Base-by-base conservation (phyloP, 306 rosid species). In the Vigna unguiculata region DNA sequence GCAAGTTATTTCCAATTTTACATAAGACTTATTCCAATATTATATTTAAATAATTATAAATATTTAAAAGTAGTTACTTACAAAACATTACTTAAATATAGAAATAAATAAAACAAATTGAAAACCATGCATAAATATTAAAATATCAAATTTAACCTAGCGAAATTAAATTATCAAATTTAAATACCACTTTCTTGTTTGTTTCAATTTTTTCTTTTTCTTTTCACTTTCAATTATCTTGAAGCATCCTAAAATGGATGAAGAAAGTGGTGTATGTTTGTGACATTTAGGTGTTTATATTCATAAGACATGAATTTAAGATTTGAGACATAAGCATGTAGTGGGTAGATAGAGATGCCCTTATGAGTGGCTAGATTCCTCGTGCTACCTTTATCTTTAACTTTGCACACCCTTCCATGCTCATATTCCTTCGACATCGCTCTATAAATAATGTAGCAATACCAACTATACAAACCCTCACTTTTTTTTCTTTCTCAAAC, bases 351-450 rank as follows among this genome's bases (percentile, higher is more conserved):
- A 66, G 67, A 73, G 71, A 62, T 74, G 65, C 79, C 62, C 28
- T 71, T 69, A 69, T 53, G 78, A 72, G 78, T 86, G 81, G 85
- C 75, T 77, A 81, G 86, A 87, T 87, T 87, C 91, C 60, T 45
- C 83, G 38, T 81, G 74, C 69, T 54, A 41, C 79, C 75, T 83
- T 71, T 82, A n/a, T 59, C 72, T 40, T 68, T 68, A 72, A 78
- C 70, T 84, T 79, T 68, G 63, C 79, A 80, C 84, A 75, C 83
- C 75, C 81, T 74, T 82, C 74, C 82, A 70, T 77, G 82, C 79
- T 83, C 86, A 86, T 78, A 78, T 78, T 76, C 82, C 68, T 41
- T 72, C 80, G 79, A 63, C 83, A 81, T 36, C 58, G 79, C 49
- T 43, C 76, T 69, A 66, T 76, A 69, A 66, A 78, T 69, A n/a